A percentile compares a stretch with the other conserved stretches of the same genome.
phyloP scores from a whole-genome alignment of 768 basidiomycete species.

The Hysterangium stoloniferum region DNA sequence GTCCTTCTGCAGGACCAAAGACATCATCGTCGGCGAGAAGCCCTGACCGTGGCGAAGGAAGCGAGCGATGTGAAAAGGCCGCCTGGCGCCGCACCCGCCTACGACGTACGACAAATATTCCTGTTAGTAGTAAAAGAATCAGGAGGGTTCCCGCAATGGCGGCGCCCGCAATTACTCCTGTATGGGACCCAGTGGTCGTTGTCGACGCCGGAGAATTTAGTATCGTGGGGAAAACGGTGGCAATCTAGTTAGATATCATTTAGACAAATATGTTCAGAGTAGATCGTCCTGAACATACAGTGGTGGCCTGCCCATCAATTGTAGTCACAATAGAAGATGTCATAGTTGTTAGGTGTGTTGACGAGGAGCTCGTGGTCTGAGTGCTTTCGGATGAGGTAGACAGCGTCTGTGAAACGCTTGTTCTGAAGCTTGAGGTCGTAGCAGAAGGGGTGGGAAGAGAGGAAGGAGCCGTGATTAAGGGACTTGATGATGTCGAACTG shows the following conservation, averaged over 20 bases:
- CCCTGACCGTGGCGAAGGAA: conserved; percentile 12
- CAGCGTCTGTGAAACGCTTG: no score
- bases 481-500: no score
- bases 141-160: conserved; percentile 12
- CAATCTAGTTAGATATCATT: not conserved
- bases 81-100: conserved; percentile 7
- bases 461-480: no score
- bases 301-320: conserved; percentile 7
- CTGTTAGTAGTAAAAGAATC: conserved; percentile 1
- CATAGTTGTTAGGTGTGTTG: conserved; percentile 1
- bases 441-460: no score
- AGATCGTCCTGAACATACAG: conserved; percentile 1
- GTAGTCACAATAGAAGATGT: conserved; percentile 6
- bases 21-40: conserved; percentile 14
- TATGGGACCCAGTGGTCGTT: not conserved
- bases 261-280: not conserved
- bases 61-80: conserved; percentile 4
- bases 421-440: no score
- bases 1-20: conserved; percentile 10
- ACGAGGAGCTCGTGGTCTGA: no score
- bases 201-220: conserved; percentile 3
- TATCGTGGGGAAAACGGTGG: not conserved
- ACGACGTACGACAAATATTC: conserved; percentile 8
- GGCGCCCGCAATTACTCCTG: conserved; percentile 12
- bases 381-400: no score